Base-by-base conservation (phyloP, 495 filamentous ascomycete genomes). In the Sordaria brevicollis region DNA sequence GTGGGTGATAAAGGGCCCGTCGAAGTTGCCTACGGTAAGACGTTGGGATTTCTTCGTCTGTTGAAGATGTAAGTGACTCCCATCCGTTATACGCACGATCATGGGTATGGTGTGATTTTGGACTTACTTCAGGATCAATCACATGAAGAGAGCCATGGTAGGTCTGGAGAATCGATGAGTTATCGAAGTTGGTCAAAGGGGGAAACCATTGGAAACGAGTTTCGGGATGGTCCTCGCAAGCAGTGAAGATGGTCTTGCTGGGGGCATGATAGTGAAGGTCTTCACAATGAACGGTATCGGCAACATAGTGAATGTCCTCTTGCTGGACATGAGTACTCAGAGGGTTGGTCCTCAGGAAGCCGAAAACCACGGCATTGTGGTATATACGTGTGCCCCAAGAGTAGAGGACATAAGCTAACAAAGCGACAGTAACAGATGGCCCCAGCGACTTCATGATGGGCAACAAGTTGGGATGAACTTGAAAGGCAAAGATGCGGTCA, bases 121-220 rank as follows among this genome's bases (percentile, higher is more conserved):
- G 29, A 65, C 76, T 71, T 70, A 79, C 87, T 77, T 80, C 80
- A 1, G 88, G 83, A 74, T 89, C 79, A 69, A 90, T 82, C 25
- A 88, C 79, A 74, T 87, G 82, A 19, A 88, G 81, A 7, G 82
- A 84, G 10, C 86, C 86, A 35, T 72, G 78, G 37, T 78, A 74
- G 9, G 72, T 70, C 17, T 33, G 35, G 1, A 54, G 74, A 17
- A 77, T 65, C n/a, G 79, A 65, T 0, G 82, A 76, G 13, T 77
- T 67, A 25, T 80, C 73, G 38, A 86, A 78, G 66, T 80, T 79
- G 11, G 68, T 81, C 43, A 87, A 72, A 0, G 82, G 81, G 7
- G 88, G 88, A 36, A 87, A 89, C 88, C 88, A 90, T 25, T 77
- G 72, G 65, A 84, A 83, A 1, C 85, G 80, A 5, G 79, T 79